Base-by-base conservation (phyloP, 2,329 filamentous ascomycete genomes). In the Xylariaceae sp. region DNA sequence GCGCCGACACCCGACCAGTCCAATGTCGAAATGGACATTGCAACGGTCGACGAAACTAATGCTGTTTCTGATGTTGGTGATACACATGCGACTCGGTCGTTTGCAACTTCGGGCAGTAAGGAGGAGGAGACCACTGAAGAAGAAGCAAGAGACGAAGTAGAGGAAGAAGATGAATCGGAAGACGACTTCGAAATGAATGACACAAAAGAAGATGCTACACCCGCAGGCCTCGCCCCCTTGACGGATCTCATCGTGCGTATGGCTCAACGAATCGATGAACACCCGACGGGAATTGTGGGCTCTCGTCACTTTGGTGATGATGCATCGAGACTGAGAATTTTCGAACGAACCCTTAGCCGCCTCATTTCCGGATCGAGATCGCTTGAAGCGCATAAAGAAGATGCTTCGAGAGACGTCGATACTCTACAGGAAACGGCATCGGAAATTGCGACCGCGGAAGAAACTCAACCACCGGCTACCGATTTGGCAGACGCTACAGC, bases 161-260 rank as follows among this genome's bases (percentile, higher is more conserved):
- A 51, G 5, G 48, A 47, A 22, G 39, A 42, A 19, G 38, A 47
- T 12, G 38, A 33, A 4, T 9, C 31, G 9, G 19, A 27, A 32
- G 54, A 56, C 32, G 60, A 60, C 49, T 48, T 57, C 18, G 55
- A 62, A 44, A 48, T 38, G 12, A 12, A 9, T 15, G 38, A 42
- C 14, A 31, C 43, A 42, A 52, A 48, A 35, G 54, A 52, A 17
- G 32, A 38, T 15, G 58, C 40, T 43, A 44, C 48, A 56, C 41
- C 51, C 62, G 78, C 43, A 73, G 73, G 49, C 27, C 55, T 64
- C 53, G 57, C 60, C n/a, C 59, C 62, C 14, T 47, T 67, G 27
- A 66, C 61, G 36, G 73, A 80, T 44, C 68, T 82, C 19, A 79
- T 83, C 47, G 63, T 80, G 42, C 73, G 69, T 52, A 73, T 80